These are phyloP conservation scores for Sinapis alba DNA, from an alignment of 441 rosid genomes.

Conservation along the genomic window DNA sequence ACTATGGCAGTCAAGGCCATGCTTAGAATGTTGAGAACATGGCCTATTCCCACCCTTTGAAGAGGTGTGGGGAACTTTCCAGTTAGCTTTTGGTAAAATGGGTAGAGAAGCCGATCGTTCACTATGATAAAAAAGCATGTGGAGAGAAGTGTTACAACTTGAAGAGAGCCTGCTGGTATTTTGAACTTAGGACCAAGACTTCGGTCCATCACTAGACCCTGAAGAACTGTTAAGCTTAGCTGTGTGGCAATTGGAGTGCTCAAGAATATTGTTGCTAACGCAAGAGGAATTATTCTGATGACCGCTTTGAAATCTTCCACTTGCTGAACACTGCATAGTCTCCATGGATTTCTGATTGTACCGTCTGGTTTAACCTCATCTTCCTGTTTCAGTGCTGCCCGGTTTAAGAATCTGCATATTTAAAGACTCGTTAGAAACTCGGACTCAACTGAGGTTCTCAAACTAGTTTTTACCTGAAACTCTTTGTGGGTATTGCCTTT, in stretches of 20 bases:
- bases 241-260: slow-evolving; percentile 44
- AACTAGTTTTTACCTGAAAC: not conserved
- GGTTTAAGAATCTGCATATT: not conserved
- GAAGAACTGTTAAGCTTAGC: slow-evolving; percentile 10
- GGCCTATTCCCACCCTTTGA: slow-evolving; percentile 58
- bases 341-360: slow-evolving; percentile 37
- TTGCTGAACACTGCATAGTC: slow-evolving; percentile 55
- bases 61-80: slow-evolving; percentile 45
- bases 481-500: not conserved
- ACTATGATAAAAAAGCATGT: slow-evolving; percentile 43
- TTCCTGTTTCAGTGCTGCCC: not conserved
- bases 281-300: slow-evolving; percentile 50
- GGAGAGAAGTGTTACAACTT: slow-evolving; percentile 47
- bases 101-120: slow-evolving; percentile 48
- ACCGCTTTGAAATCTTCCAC: slow-evolving; percentile 63
- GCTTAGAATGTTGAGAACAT: slow-evolving; percentile 47
- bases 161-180: slow-evolving; percentile 57
- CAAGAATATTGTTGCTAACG: slow-evolving; percentile 45
- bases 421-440: not conserved
- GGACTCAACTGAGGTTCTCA: not conserved
- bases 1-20: slow-evolving; percentile 55
- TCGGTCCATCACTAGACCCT: slow-evolving; percentile 42
- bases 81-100: slow-evolving; percentile 44
- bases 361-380: not conserved
- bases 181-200: slow-evolving; percentile 44